Percentiles rank a stretch among this genome's conserved stretches.
phyloP scores from a whole-genome alignment of 306 rosid species.

The Abrus pulchellus region DNA sequence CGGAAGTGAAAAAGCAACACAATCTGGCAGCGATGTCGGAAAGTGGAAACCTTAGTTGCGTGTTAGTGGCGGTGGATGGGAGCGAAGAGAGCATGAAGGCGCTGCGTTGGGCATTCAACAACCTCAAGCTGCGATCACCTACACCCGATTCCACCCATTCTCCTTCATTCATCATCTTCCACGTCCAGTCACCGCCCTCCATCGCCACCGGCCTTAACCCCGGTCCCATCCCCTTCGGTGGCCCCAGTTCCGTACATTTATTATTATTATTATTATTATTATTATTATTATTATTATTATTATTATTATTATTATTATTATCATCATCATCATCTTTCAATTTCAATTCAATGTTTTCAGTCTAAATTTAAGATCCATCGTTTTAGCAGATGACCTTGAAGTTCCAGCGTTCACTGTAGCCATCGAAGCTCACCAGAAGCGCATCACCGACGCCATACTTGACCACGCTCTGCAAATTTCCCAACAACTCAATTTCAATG shows the following conservation, averaged over 20 bases:
- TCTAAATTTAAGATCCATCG: background rate
- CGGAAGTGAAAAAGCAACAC: background rate
- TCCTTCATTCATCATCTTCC: slow-evolving; percentile 62
- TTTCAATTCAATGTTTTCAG: background rate
- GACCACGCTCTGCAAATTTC: slow-evolving; percentile 75
- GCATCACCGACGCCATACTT: slow-evolving; percentile 75
- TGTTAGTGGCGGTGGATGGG: slow-evolving; percentile 80
- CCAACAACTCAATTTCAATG: slow-evolving; percentile 61
- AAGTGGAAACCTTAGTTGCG: slow-evolving; percentile 66
- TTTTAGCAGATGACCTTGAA: slow-evolving; percentile 65
- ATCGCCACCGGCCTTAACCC: slow-evolving; percentile 81
- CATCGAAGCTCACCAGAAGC: slow-evolving; percentile 90
- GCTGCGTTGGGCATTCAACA: slow-evolving; percentile 79
- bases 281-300: background rate
- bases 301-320: background rate
- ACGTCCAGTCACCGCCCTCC: slow-evolving; percentile 87
- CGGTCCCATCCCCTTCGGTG: slow-evolving; percentile 84
- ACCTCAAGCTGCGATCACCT: slow-evolving; percentile 79
- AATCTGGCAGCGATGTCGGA: slow-evolving; percentile 49
- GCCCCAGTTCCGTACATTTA: slow-evolving; percentile 70
- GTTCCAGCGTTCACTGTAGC: slow-evolving; percentile 95
- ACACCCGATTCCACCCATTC: slow-evolving; percentile 44
- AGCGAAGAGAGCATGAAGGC: slow-evolving; percentile 90
- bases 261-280: no score
- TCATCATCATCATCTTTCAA: background rate